A percentile compares a stretch with the other conserved stretches of the same genome.
These are phyloP conservation scores for Penicillium sp. DNA, from an alignment of 2,329 filamentous ascomycete species.

Conservation along the genomic window DNA sequence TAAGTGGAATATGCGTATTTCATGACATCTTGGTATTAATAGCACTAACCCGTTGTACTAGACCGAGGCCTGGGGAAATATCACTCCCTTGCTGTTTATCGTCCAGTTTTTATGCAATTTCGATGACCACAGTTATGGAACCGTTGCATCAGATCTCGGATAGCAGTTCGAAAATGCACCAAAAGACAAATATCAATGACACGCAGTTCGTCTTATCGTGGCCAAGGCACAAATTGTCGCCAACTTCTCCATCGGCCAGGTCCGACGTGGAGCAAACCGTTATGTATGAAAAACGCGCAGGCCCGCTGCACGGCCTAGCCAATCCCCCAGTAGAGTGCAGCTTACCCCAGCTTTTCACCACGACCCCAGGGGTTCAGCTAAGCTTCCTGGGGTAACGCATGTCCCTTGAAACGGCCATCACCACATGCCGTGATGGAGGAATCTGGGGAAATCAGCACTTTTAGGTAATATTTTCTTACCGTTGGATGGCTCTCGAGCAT, in stretches of 20 bases:
- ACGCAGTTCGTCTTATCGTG: not conserved
- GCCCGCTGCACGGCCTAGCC: not conserved
- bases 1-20: not conserved
- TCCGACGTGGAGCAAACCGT: conserved; percentile 1
- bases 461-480: not conserved
- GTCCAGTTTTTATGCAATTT: too few relatives aligned
- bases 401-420: not conserved
- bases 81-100: not conserved
- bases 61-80: too few relatives aligned
- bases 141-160: not conserved
- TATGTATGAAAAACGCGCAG: not conserved
- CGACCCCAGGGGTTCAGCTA: not conserved
- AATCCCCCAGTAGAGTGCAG: not conserved
- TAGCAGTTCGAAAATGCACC: not conserved
- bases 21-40: too few relatives aligned
- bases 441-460: conserved; percentile 3
- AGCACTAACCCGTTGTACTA: too few relatives aligned
- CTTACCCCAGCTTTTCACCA: not conserved
- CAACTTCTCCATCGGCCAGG: conserved; percentile 1
- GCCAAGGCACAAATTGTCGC: not conserved
- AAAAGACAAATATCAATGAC: conserved; percentile 1
- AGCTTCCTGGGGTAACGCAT: not conserved
- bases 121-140: not conserved
- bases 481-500: not conserved
- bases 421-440: not conserved